Evolutionary conservation across 2,329 filamentous ascomycete species (phyloP).

Genomic region (Claviceps fusiformis): DNA sequence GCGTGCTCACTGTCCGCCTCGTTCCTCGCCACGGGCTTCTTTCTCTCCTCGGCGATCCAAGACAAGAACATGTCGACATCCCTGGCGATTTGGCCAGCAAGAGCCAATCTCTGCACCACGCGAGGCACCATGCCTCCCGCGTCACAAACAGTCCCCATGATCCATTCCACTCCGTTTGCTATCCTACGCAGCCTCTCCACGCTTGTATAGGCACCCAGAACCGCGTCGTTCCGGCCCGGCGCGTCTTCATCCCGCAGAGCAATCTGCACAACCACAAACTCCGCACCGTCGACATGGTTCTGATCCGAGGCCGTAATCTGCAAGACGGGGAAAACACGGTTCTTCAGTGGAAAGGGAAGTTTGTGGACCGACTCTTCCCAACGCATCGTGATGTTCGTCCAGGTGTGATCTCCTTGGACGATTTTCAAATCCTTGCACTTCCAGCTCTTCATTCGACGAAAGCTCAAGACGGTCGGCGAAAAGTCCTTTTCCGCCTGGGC

Average conservation of each 20-base stretch:
- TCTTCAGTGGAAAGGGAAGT: slow-evolving; percentile 44
- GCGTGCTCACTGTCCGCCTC: not conserved
- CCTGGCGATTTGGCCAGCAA: slow-evolving; percentile 51
- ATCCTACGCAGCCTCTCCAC: slow-evolving; percentile 46
- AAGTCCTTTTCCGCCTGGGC: slow-evolving; percentile 27
- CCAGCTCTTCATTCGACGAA: slow-evolving; percentile 28
- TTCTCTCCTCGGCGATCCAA: slow-evolving; percentile 41
- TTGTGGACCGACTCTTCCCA: slow-evolving; percentile 54
- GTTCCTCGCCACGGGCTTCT: slow-evolving; percentile 1
- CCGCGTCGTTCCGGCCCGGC: slow-evolving; percentile 28
- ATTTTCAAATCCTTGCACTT: slow-evolving; percentile 28
- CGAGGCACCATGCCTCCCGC: slow-evolving; percentile 53
- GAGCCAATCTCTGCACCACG: slow-evolving; percentile 49
- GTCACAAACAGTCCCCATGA: slow-evolving; percentile 65
- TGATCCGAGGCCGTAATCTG: slow-evolving; percentile 39
- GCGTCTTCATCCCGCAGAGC: slow-evolving; percentile 25
- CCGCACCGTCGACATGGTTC: slow-evolving; percentile 16
- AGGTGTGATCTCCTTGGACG: slow-evolving; percentile 24
- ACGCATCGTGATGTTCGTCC: slow-evolving; percentile 33
- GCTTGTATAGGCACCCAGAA: slow-evolving; percentile 48
- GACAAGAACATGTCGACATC: slow-evolving; percentile 56
- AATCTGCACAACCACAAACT: slow-evolving; percentile 46
- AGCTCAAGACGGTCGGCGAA: slow-evolving; percentile 23
- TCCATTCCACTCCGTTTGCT: slow-evolving; percentile 47
- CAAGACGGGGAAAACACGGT: slow-evolving; percentile 53